phyloP scores from a whole-genome alignment of 352 stramenopile genomes.

The Pythium dissimile region DNA sequence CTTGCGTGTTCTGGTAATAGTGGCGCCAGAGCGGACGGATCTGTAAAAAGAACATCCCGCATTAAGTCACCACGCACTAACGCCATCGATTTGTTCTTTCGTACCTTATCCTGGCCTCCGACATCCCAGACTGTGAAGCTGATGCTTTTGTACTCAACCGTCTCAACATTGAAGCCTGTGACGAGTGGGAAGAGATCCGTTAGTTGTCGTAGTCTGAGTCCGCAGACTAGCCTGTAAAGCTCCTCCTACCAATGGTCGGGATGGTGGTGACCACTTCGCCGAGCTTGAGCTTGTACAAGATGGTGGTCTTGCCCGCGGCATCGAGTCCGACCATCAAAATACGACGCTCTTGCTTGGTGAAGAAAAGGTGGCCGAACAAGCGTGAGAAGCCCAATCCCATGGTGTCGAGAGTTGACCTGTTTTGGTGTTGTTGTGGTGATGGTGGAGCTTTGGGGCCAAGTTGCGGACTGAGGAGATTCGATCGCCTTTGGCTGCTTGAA shows the following conservation, averaged over 20 bases:
- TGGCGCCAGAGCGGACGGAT: slow-evolving; percentile 98
- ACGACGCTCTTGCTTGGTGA: slow-evolving; percentile 98
- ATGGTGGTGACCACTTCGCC: slow-evolving; percentile 97
- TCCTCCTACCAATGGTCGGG: neutral
- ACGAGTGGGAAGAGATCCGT: neutral
- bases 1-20: slow-evolving; percentile 99
- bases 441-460: slow-evolving; percentile 17
- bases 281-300: slow-evolving; percentile 95
- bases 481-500: slow-evolving; percentile 7
- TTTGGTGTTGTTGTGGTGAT: slow-evolving; percentile 16
- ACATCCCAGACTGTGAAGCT: slow-evolving; percentile 99
- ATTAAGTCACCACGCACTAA: neutral
- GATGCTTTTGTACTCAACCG: slow-evolving; percentile 99
- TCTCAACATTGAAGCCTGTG: slow-evolving; percentile 98
- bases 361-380: slow-evolving; percentile 95
- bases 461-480: slow-evolving; percentile 20
- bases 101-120: slow-evolving; percentile 95
- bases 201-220: neutral
- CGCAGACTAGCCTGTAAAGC: neutral
- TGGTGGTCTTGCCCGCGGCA: slow-evolving; percentile 99
- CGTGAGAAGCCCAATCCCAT: slow-evolving; percentile 98
- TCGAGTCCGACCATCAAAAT: slow-evolving; percentile 99
- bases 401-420: too few species aligned
- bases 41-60: slow-evolving; percentile 15
- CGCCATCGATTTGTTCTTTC: too few species aligned